Conservation (phyloP, 148 eudicot genomes). For the Silene conica region DNA sequence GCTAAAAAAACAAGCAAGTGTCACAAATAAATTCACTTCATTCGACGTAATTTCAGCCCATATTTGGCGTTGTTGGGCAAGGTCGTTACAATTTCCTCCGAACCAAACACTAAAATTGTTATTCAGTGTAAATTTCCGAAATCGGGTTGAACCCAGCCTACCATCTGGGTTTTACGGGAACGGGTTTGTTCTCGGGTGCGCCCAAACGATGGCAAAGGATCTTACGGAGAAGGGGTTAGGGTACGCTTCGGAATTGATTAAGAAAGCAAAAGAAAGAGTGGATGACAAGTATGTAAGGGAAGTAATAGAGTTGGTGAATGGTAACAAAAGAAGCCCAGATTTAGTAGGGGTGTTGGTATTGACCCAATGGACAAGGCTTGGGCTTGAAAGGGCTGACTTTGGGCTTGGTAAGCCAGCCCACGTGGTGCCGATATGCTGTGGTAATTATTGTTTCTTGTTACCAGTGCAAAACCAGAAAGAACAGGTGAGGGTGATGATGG, state of each 20-base stretch:
- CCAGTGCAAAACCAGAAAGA: constrained; percentile 46
- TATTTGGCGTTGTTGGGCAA: constrained; percentile 72
- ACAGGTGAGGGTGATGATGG: constrained; percentile 54
- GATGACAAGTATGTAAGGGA: constrained; percentile 54
- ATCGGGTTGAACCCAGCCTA: constrained; percentile 47
- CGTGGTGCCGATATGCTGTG: constrained; percentile 58
- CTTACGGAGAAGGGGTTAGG: constrained; percentile 44
- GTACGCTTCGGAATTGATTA: constrained; percentile 34
- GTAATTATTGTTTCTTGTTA: constrained; percentile 56
- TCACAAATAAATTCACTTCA: constrained; percentile 30
- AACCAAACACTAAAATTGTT: constrained; percentile 48
- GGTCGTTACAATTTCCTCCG: constrained; percentile 39
- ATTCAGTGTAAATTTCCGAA: constrained; percentile 50
- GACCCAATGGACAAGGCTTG: constrained; percentile 75
- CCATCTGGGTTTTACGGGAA: constrained; percentile 63
- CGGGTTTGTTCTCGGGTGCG: constrained; percentile 66
- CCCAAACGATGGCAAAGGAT: constrained; percentile 40
- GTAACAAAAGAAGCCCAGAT: constrained; percentile 44
- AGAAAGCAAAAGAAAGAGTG: constrained; percentile 51
- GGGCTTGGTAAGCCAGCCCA: constrained; percentile 62
- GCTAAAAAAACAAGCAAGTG: constrained; percentile 37
- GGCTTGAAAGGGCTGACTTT: constrained; percentile 62
- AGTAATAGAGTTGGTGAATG: constrained; percentile 51
- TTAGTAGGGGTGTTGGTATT: constrained; percentile 60
- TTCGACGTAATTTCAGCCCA: constrained; percentile 70